These are phyloP conservation scores for Backusella parvicylindrica DNA, from an alignment of 192 early-diverging fungal species.

Conservation along the genomic window DNA sequence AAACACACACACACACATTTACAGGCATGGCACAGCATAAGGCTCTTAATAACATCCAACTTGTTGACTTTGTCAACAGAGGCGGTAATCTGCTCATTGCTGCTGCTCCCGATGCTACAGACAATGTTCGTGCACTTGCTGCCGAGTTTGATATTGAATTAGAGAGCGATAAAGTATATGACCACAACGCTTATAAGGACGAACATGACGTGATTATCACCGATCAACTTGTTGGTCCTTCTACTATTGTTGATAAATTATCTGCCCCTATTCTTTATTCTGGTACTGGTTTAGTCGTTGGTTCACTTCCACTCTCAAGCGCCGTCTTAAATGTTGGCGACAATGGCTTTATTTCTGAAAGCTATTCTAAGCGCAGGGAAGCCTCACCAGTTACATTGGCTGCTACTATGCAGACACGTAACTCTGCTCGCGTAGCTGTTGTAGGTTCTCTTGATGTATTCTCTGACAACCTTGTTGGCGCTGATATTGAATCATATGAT, in stretches of 20 bases:
- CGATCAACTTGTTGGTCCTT: conserved; percentile 37
- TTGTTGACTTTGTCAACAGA: conserved; percentile 84
- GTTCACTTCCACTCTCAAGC: conserved; percentile 58
- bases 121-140: conserved; percentile 76
- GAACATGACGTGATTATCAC: conserved; percentile 56
- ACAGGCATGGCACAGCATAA: not conserved
- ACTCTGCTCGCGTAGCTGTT: conserved; percentile 85
- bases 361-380: conserved; percentile 37
- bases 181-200: conserved; percentile 59
- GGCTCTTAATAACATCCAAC: not conserved
- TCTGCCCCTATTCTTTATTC: conserved; percentile 61
- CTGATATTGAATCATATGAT: conserved; percentile 15
- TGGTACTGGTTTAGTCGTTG: conserved; percentile 75
- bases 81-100: conserved; percentile 90
- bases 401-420: conserved; percentile 82
- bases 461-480: conserved; percentile 47
- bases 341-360: conserved; percentile 67
- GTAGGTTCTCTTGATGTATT: conserved; percentile 83
- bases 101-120: conserved; percentile 59
- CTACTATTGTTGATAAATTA: conserved; percentile 39
- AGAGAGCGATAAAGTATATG: conserved; percentile 70
- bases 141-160: conserved; percentile 87
- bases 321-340: conserved; percentile 52
- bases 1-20: not conserved
- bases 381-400: conserved; percentile 64